phyloP scores from a whole-genome alignment of 2,329 filamentous ascomycete genomes.

The Aureobasidium uvarum region DNA sequence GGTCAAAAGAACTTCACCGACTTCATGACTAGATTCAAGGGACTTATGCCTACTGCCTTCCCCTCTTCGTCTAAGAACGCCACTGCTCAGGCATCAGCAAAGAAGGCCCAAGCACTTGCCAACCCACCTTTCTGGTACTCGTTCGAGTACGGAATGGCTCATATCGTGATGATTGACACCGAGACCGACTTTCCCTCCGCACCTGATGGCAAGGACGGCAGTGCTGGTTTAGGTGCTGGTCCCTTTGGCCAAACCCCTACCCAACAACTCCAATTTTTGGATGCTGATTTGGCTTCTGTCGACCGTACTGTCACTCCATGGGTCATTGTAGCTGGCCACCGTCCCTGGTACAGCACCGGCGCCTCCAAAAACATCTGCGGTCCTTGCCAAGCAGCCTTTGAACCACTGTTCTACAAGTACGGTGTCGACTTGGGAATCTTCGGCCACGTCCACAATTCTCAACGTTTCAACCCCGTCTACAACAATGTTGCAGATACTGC shows the following conservation, averaged over 20 bases:
- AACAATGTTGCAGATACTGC: slow-evolving; percentile 41
- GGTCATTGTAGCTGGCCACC: slow-evolving; percentile 48
- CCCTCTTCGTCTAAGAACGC: slow-evolving; percentile 48
- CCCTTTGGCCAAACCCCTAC: slow-evolving; percentile 48
- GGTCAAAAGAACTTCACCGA: slow-evolving; percentile 63
- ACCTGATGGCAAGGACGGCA: slow-evolving; percentile 48
- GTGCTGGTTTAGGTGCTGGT: slow-evolving; percentile 46
- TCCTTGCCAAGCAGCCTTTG: slow-evolving; percentile 54
- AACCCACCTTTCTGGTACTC: slow-evolving; percentile 55
- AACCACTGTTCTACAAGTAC: slow-evolving; percentile 55
- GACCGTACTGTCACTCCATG: slow-evolving; percentile 57
- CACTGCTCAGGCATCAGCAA: slow-evolving; percentile 46
- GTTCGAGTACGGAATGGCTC: slow-evolving; percentile 59
- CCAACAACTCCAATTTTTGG: slow-evolving; percentile 57
- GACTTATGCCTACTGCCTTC: slow-evolving; percentile 56
- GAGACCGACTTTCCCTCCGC: slow-evolving; percentile 57
- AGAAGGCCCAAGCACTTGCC: slow-evolving; percentile 47
- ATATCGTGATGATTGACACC: slow-evolving; percentile 57
- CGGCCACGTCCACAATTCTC: slow-evolving; percentile 59
- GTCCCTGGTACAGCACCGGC: slow-evolving; percentile 45
- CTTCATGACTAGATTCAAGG: slow-evolving; percentile 50
- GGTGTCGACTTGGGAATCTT: slow-evolving; percentile 58
- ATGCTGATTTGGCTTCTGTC: slow-evolving; percentile 56
- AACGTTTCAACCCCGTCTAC: slow-evolving; percentile 50
- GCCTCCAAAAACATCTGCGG: slow-evolving; percentile 41